These are phyloP conservation scores for Ophiorrhiza pumila DNA, from an alignment of 257 asterid genomes.

Conservation along the genomic window DNA sequence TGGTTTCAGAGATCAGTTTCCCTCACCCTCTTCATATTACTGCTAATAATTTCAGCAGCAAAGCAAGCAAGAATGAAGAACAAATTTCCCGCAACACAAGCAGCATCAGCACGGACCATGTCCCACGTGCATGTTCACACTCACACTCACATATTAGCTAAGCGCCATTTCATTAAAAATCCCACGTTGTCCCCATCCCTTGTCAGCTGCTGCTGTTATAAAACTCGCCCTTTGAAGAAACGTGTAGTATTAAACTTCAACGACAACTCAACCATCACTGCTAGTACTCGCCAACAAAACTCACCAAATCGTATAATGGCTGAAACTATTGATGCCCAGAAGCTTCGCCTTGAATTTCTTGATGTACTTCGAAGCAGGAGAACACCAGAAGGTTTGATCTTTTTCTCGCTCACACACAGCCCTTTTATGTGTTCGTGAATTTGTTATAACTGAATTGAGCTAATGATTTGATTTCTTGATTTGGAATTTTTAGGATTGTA, in stretches of 20 bases:
- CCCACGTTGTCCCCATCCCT: conserved; percentile 3
- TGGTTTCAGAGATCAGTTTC: neutral
- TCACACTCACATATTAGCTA: neutral
- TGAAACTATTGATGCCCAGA: conserved; percentile 24
- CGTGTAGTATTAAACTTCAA: neutral
- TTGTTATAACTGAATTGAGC: no score
- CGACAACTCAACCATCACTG: neutral
- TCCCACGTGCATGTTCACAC: conserved; percentile 9
- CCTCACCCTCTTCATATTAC: neutral
- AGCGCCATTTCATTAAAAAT: neutral
- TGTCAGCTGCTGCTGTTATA: neutral
- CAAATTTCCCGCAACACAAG: neutral
- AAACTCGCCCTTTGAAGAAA: conserved; percentile 1
- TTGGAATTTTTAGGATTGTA: neutral
- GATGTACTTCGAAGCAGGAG: conserved; percentile 65
- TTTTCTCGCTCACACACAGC: no score
- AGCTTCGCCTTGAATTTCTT: conserved; percentile 58
- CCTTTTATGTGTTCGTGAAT: no score
- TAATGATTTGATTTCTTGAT: neutral
- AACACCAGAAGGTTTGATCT: conserved; percentile 44
- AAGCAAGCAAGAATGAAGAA: neutral
- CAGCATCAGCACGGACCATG: neutral
- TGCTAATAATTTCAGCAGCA: neutral
- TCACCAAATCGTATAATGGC: conserved; percentile 14
- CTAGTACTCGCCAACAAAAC: neutral